Evolutionary conservation across 2,329 filamentous ascomycete genomes (phyloP), one percentile per base, ranked within the genome.

Genomic region (Epichloe sibirici): DNA sequence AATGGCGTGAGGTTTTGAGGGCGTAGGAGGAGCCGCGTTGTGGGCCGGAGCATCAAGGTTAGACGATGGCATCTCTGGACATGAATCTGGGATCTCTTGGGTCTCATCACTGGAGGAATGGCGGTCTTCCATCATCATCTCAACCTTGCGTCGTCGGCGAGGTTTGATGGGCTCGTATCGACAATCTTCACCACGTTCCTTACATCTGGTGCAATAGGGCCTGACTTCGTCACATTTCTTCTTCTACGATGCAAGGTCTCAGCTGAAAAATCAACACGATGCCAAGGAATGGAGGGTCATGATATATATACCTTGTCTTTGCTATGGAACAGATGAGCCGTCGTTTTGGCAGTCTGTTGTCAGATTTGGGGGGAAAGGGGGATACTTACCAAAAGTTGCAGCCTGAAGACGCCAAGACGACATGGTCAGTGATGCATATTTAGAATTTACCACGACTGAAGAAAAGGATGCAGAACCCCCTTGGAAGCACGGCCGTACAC

Each of bases 221-320:
- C 75, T 72, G 37, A 63, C 66, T 62, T 79, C 76, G 59, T 79
- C 74, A 58, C 76, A 79, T 65, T 79, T 79, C 62, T 80, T 80
- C 63, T 80, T 79, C 76, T 79, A 55, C 56, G 34, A 8, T 31
- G 31, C 31, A 8, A 43, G 11, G 35, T 21, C 31, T 51, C 23
- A 45, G 51, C 23, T 21, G 21, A 40, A 11, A 11, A 23, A 38
- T 49, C 5, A 42, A 43, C 21, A 40, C 25, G 31, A 4, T n/a
- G 12, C 2, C 11, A 31, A 45, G 12, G 21, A 23, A 17, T 15
- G 28, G 34, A 39, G 49, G 45, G 39, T 28, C 39, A 5, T 50
- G 38, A 23, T 3, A 11, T 23, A 6, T 31, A 34, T 71, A 77
- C 76, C 71, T 78, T 79, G 63, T 78, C 75, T 63, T 78, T 78